phyloP scores from a whole-genome alignment of 2,329 filamentous ascomycete species.

The Monilinia fructicola region DNA sequence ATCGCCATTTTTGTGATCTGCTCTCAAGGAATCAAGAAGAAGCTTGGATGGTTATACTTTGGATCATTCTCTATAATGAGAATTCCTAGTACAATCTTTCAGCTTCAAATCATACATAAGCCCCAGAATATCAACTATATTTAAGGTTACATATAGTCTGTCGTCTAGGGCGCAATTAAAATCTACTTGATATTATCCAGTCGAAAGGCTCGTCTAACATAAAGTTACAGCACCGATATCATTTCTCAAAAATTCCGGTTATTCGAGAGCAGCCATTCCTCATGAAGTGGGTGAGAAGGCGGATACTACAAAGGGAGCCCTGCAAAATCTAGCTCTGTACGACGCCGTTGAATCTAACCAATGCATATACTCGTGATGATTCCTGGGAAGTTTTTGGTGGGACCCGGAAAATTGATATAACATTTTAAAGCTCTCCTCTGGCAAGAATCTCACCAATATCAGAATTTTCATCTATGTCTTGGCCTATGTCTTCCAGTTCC shows the following conservation, averaged over 20 bases:
- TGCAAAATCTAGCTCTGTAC: conserved; percentile 31
- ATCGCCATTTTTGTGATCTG: conserved; percentile 33
- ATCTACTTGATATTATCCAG: too few species aligned
- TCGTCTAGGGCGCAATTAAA: conserved; percentile 36
- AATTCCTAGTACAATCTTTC: conserved; percentile 38
- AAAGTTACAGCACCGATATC: background rate
- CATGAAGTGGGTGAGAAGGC: background rate
- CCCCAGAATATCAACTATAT: conserved; percentile 35
- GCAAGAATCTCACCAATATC: conserved; percentile 33
- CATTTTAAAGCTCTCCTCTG: conserved; percentile 27
- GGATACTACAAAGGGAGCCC: conserved; percentile 26
- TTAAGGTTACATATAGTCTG: conserved; percentile 35
- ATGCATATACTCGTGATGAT: conserved; percentile 35
- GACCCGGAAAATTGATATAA: conserved; percentile 27
- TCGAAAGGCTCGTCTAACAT: background rate
- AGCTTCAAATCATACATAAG: conserved; percentile 35
- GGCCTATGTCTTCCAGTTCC: conserved; percentile 34
- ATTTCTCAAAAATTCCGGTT: background rate
- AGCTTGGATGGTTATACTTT: conserved; percentile 42
- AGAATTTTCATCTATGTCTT: conserved; percentile 38
- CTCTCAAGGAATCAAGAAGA: conserved; percentile 36
- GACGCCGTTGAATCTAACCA: too few species aligned
- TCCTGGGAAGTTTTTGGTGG: conserved; percentile 37
- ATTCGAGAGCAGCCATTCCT: background rate
- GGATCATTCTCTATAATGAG: conserved; percentile 40